Base-by-base conservation (phyloP, 345 rosid genomes). In the Orychophragmus violaceus region DNA sequence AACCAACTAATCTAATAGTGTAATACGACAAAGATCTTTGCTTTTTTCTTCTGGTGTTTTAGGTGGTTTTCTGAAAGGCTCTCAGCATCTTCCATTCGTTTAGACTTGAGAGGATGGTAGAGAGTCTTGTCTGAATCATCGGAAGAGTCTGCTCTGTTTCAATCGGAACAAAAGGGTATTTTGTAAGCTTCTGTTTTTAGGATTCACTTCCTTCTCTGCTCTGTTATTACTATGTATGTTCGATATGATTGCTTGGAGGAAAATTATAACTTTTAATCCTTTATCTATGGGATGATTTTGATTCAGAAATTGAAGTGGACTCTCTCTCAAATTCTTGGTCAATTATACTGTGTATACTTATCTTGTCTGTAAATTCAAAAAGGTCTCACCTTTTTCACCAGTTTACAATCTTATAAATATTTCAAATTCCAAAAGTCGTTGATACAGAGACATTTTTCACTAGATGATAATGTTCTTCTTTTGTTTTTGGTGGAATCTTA, bases 361-460 rank as follows among this genome's bases (percentile, higher is more conserved):
- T 39, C 42, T 60, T 28, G 33, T 60, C 35, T 9, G 42, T 0
- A 29, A 22, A 2, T 22, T 4, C 68, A 42, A 8, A 70, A 62
- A 41, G 59, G 50, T 71, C 18, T 54, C 11, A 70, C 35, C 67
- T 54, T 71, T 61, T 51, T 28, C 52, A 14, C 29, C 37, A 18
- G 5, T 37, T 33, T 24, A 12, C 13, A 16, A 27, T 64, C 36
- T 51, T 24, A 1, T 52, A 36, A 16, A 36, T 49, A 24, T n/a
- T 52, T 12, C 27, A 13, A 7, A 7, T 27, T 51, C 46, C 16
- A 9, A 8, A 46, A 13, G 14, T 62, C 13, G n/a, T n/a, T 39
- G 45, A 39, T 11, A 1, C 4, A 42, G 12, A 27, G 9, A 24
- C 22, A 3, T 42, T 5, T 8, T 6, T 42, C 16, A 42, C 39